phyloP scores from a whole-genome alignment of 768 basidiomycete species.

The Melanogaster broomeanus region DNA sequence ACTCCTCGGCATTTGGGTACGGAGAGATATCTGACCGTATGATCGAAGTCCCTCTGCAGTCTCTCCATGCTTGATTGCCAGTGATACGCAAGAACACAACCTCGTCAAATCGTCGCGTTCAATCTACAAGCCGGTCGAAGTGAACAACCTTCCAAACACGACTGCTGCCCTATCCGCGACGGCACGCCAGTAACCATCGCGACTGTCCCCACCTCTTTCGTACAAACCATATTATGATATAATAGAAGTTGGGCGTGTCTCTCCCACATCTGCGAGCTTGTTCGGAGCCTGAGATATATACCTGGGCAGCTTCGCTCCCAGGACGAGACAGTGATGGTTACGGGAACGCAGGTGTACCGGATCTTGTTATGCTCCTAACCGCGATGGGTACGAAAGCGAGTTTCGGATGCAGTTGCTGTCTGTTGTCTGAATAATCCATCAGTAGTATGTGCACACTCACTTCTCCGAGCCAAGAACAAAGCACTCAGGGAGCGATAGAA shows the following conservation, averaged over 20 bases:
- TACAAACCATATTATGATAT: neutral
- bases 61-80: neutral
- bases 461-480: too few relatives aligned
- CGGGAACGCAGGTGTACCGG: conserved; percentile 40
- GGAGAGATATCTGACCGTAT: neutral
- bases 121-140: neutral
- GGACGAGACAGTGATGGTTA: conserved; percentile 31
- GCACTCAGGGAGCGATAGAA: too few relatives aligned
- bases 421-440: too few relatives aligned
- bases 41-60: too few relatives aligned
- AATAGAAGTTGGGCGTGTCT: neutral
- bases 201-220: neutral
- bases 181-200: neutral
- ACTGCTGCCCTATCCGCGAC: neutral
- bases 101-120: too few relatives aligned
- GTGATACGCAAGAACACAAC: too few relatives aligned
- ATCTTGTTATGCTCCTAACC: conserved; percentile 46
- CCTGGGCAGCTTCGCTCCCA: conserved; percentile 50
- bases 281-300: conserved; percentile 46
- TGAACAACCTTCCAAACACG: neutral
- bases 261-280: conserved; percentile 38
- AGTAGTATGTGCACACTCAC: too few relatives aligned
- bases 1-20: too few relatives aligned
- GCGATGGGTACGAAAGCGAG: conserved; percentile 47
- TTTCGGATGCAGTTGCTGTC: conserved; percentile 51